Percentiles rank a stretch among this genome's conserved stretches.
Evolutionary conservation across 1,284 basidiomycete species (phyloP).

Genomic region (Papiliotrema fonsecae): DNA sequence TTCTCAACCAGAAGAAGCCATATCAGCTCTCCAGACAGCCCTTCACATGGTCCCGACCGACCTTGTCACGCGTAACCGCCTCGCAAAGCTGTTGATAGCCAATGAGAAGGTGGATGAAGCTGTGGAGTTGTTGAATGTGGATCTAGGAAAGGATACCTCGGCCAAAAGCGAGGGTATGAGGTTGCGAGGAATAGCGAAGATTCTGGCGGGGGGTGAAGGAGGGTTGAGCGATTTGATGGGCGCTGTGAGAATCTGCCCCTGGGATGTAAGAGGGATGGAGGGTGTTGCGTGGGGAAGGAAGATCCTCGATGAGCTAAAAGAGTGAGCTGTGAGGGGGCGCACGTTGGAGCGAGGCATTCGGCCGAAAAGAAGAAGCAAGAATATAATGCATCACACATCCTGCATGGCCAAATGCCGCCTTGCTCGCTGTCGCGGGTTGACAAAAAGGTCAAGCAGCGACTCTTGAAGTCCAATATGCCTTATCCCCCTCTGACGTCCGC

Average conservation of each 20-base stretch:
- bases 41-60: constrained; percentile 7
- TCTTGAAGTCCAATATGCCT: neutral
- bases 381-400: too few species aligned
- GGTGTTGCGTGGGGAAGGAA: constrained; percentile 33
- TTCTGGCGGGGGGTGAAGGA: constrained; percentile 26
- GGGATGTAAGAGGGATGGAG: constrained; percentile 57
- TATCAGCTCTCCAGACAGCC: constrained; percentile 23
- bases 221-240: constrained; percentile 55
- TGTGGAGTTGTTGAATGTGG: constrained; percentile 29
- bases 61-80: constrained; percentile 12
- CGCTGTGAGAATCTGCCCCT: constrained; percentile 64
- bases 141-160: neutral
- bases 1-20: constrained; percentile 30
- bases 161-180: constrained; percentile 14
- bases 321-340: neutral
- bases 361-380: too few species aligned
- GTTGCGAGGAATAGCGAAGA: constrained; percentile 28
- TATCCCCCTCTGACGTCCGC: neutral
- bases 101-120: constrained; percentile 23
- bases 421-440: neutral
- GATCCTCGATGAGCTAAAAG: constrained; percentile 15
- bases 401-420: too few species aligned
- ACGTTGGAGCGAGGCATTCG: neutral
- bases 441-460: too few species aligned
- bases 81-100: constrained; percentile 20